These are phyloP conservation scores for Pichia thaimueangensis DNA, from an alignment of 805 yeast species.

Conservation along the genomic window DNA sequence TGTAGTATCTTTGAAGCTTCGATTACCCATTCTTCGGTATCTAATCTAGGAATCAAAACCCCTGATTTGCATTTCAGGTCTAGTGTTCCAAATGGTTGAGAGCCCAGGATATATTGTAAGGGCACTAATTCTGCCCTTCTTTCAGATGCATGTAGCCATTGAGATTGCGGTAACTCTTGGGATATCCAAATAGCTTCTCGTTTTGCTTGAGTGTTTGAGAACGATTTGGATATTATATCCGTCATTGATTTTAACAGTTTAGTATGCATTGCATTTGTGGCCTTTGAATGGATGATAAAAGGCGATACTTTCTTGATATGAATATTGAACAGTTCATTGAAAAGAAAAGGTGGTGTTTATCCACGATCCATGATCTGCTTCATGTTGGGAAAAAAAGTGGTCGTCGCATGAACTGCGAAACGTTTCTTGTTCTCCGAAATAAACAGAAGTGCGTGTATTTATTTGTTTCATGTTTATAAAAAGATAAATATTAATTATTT, in stretches of 20 bases:
- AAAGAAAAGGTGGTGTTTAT: too few relatives aligned
- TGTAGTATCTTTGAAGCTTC: slow-evolving; percentile 30
- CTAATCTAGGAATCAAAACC: slow-evolving; percentile 89
- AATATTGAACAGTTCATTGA: too few relatives aligned
- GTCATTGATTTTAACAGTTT: not conserved
- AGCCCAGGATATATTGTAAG: slow-evolving; percentile 75
- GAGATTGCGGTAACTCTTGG: slow-evolving; percentile 41
- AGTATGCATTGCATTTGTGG: too few relatives aligned
- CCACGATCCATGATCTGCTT: too few relatives aligned
- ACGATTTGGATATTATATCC: slow-evolving; percentile 3
- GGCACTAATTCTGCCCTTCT: slow-evolving; percentile 56
- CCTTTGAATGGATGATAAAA: too few relatives aligned
- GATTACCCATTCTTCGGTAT: slow-evolving; percentile 85
- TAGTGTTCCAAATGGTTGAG: slow-evolving; percentile 79
- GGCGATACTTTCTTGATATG: too few relatives aligned
- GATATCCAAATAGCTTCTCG: slow-evolving; percentile 61
- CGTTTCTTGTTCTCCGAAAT: too few relatives aligned
- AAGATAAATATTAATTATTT: too few relatives aligned
- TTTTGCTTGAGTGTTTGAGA: slow-evolving; percentile 35
- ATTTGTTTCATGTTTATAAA: too few relatives aligned
- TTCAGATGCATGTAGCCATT: slow-evolving; percentile 48
- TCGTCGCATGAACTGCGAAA: too few relatives aligned
- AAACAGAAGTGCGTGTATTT: too few relatives aligned
- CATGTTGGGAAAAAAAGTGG: too few relatives aligned
- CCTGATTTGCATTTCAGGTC: slow-evolving; percentile 52